phyloP scores from a whole-genome alignment of 208 protist genomes.

The Novymonas esmeraldas region DNA sequence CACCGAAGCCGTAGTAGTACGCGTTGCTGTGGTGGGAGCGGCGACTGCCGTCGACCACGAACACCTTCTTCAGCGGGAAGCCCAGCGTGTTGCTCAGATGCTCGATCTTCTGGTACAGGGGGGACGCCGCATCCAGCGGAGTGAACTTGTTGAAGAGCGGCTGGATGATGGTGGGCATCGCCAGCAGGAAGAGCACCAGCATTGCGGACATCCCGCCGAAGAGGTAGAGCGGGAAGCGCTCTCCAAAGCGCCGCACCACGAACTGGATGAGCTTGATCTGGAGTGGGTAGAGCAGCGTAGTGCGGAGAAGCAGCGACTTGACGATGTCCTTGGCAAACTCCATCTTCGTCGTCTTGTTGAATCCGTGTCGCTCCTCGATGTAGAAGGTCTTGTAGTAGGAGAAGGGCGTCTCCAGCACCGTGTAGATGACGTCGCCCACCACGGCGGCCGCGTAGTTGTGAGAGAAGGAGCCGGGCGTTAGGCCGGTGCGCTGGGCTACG shows the following conservation, averaged over 20 bases:
- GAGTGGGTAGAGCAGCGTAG: constrained; percentile 48
- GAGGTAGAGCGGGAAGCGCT: constrained; percentile 80
- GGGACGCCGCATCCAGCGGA: constrained; percentile 38
- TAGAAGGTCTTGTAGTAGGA: constrained; percentile 82
- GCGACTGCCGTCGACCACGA: constrained; percentile 75
- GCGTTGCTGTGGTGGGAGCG: constrained; percentile 88
- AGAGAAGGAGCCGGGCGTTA: constrained; percentile 48
- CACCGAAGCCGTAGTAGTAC: constrained; percentile 89
- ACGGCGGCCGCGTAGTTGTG: constrained; percentile 58
- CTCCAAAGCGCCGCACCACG: constrained; percentile 72
- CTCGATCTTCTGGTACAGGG: constrained; percentile 57
- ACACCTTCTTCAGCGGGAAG: constrained; percentile 81
- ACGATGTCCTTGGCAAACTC: constrained; percentile 77
- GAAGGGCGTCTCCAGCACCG: constrained; percentile 63
- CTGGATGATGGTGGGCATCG: constrained; percentile 80
- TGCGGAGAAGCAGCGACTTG: constrained; percentile 62
- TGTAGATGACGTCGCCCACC: constrained; percentile 39
- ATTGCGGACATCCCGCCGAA: constrained; percentile 48
- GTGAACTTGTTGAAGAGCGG: constrained; percentile 92
- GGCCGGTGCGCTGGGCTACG: constrained; percentile 15
- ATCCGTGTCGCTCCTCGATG: constrained; percentile 83
- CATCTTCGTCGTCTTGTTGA: constrained; percentile 80
- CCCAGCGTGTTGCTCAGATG: constrained; percentile 37
- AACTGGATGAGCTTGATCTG: constrained; percentile 57
- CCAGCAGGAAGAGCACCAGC: constrained; percentile 40